These are phyloP conservation scores for Amphibolis antarctica DNA, from an alignment of 106 monocot genomes.

Conservation along the genomic window DNA sequence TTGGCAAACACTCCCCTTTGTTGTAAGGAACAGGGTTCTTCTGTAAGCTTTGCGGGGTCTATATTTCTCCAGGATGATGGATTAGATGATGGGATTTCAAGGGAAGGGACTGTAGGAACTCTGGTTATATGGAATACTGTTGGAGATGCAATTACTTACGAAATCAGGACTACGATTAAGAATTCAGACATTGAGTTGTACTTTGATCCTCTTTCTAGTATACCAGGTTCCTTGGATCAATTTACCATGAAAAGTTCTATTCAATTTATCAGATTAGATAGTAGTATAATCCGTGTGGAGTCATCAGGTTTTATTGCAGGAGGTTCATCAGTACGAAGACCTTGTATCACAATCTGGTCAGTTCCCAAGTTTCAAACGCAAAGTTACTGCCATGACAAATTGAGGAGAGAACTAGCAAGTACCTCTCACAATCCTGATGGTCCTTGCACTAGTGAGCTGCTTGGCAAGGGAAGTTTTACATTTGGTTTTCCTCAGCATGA, in stretches of 20 bases:
- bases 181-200: constrained; percentile 7
- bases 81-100: constrained; percentile 4
- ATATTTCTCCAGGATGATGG: constrained; percentile 35
- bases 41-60: constrained; percentile 22
- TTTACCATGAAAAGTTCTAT: constrained; percentile 10
- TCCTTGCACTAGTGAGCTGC: constrained; percentile 11
- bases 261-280: constrained; percentile 37
- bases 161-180: constrained; percentile 12
- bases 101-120: constrained; percentile 7
- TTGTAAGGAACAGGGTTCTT: constrained; percentile 7
- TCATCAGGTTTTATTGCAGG: constrained; percentile 26
- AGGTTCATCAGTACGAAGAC: constrained; percentile 43
- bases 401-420: constrained; percentile 1
- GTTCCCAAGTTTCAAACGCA: background rate
- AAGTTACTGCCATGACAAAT: background rate
- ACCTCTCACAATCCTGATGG: background rate
- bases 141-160: constrained; percentile 49
- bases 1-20: constrained; percentile 22
- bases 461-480: constrained; percentile 51
- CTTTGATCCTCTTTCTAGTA: constrained; percentile 34
- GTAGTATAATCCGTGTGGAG: constrained; percentile 40
- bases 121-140: constrained; percentile 48
- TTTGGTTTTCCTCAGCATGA: constrained; percentile 1
- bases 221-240: constrained; percentile 23
- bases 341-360: constrained; percentile 56